These are phyloP conservation scores for Hypoxylon sp. DNA, from an alignment of 2,329 filamentous ascomycete species.

Conservation along the genomic window DNA sequence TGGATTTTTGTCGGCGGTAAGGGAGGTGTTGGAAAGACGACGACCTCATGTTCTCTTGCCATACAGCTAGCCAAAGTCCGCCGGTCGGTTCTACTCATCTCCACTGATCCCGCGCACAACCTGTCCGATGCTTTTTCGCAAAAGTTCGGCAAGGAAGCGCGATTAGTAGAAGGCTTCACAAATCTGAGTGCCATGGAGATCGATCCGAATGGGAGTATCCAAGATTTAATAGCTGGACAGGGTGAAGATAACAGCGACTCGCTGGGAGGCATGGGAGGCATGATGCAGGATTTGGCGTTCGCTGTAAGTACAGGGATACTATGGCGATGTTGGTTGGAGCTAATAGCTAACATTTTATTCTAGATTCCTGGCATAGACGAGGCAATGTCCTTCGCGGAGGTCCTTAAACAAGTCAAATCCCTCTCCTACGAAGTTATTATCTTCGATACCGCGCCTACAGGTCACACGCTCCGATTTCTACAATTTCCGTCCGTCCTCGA, in stretches of 20 bases:
- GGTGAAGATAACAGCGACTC: conserved; percentile 73
- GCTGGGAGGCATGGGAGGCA: conserved; percentile 83
- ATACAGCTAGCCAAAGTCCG: conserved; percentile 97
- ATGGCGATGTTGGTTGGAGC: neutral
- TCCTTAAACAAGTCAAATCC: conserved; percentile 98
- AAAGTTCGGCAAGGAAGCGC: conserved; percentile 99
- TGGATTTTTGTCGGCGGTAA: conserved; percentile 99
- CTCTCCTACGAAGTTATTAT: conserved; percentile 99
- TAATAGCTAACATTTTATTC: conserved; percentile 28
- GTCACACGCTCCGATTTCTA: conserved; percentile 97
- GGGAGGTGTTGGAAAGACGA: conserved; percentile 98
- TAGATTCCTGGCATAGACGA: conserved; percentile 99
- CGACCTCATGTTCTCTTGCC: conserved; percentile 97
- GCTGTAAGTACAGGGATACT: conserved; percentile 71
- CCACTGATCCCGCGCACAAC: conserved; percentile 98
- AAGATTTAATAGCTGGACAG: conserved; percentile 87
- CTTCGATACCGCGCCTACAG: conserved; percentile 98
- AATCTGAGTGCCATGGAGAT: conserved; percentile 99
- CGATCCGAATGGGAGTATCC: conserved; percentile 97
- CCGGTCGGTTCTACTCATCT: conserved; percentile 96
- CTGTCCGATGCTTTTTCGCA: conserved; percentile 97
- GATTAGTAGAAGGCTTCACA: conserved; percentile 89
- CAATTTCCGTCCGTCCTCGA: conserved; percentile 98
- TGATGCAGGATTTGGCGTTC: conserved; percentile 99
- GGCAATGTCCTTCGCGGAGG: conserved; percentile 99